Conservation (phyloP, 805 yeast species). For the Kuraishia floccosa region DNA sequence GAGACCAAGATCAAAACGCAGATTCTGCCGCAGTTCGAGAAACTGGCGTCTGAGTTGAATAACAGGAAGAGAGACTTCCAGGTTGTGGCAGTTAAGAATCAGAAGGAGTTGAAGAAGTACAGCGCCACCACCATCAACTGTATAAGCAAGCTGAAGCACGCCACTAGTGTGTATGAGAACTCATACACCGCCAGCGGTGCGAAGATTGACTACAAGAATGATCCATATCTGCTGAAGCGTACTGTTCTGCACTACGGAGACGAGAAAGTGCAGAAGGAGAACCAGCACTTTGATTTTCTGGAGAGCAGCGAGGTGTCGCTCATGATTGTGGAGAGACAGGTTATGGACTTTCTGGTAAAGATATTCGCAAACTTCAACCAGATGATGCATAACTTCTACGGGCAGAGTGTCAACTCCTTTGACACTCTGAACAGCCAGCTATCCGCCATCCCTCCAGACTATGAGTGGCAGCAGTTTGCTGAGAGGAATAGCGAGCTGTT, state of each 20-base stretch:
- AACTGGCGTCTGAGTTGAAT: conserved; percentile 24
- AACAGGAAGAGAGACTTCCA: conserved; percentile 29
- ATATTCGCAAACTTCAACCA: conserved; percentile 18
- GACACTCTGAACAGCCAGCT: conserved; percentile 18
- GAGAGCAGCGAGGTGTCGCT: conserved; percentile 27
- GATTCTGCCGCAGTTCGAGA: conserved; percentile 31
- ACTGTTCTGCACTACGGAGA: conserved; percentile 21
- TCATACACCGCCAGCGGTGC: conserved; percentile 4
- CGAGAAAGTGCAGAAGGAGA: conserved; percentile 32
- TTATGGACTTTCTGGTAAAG: conserved; percentile 27
- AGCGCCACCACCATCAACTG: conserved; percentile 20
- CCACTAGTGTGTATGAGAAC: conserved; percentile 10
- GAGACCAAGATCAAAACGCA: conserved; percentile 23
- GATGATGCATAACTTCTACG: conserved; percentile 18
- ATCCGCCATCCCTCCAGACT: conserved; percentile 19
- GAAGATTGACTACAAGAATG: conserved; percentile 24
- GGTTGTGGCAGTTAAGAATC: conserved; percentile 21
- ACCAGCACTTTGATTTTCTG: conserved; percentile 30
- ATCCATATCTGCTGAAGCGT: conserved; percentile 35
- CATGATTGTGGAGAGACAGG: conserved; percentile 28
- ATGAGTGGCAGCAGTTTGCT: conserved; percentile 34
- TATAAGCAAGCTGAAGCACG: conserved; percentile 9
- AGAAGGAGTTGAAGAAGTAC: conserved; percentile 25
- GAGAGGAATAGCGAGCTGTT: conserved; percentile 18
- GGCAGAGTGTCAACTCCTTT: conserved; percentile 15